Evolutionary conservation across 805 yeast genomes (phyloP), one percentile per base, ranked within the genome.

Genomic region (Isabelozyma gotoi): DNA sequence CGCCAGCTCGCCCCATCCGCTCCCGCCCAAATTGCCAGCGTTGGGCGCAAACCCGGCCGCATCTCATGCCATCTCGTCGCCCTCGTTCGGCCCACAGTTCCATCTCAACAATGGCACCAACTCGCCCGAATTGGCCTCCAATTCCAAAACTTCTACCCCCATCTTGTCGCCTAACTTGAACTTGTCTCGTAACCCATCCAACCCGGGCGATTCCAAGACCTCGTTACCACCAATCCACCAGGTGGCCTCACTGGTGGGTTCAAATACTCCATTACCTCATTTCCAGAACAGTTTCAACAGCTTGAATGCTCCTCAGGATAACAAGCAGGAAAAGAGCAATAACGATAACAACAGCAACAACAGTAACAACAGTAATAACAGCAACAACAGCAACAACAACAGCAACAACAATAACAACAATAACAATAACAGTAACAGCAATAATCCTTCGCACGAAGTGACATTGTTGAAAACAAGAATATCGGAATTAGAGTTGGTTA

Each of bases 401-500:
- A 43, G 36, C 42, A 41, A 38, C 42, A 42, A 40, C 21, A 42
- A 41, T 48, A 49, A 41, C 50, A 41, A 39, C 49, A 35, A 39
- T 44, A 44, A 16, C 21, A 47, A 41, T 36, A 45, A 39, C 24
- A 40, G 42, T 27, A 17, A 44, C 40, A 36, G 38, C 15, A 33
- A 35, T 7, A 33, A 43, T 18, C 18, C 42, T 16, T 44, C 38
- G 15, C 67, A 67, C 48, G 74, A 68, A 49, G 53, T 63, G 11
- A 67, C 73, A 19, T 54, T 64, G 19, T 67, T 91, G 49, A 80
- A 81, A 50, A 88, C 96, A 0, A 74, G 95, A 45, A 88, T 91
- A 17, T 80, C 86, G 10, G 98, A 92, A 61, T 75, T 92, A 48
- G 98, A 92, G 61, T 73, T 91, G 35, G 96, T 92, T 33, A 91